Percentiles rank a stretch among this genome's conserved stretches.
Conservation (phyloP, 148 eudicot genomes). For the Selenicereus undatus region DNA sequence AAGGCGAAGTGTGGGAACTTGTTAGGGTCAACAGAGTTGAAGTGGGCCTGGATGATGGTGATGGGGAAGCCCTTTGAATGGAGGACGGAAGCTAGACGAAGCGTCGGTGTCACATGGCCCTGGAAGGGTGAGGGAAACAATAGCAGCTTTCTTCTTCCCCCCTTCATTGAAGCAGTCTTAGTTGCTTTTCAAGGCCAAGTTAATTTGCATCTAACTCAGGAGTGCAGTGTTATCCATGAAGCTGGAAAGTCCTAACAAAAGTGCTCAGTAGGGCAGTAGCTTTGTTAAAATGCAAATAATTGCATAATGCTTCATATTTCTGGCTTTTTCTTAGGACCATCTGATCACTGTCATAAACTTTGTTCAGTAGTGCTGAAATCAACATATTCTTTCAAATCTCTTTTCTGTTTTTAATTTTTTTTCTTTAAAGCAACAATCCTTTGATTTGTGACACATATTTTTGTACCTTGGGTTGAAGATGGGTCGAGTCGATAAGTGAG, state of each 20-base stretch:
- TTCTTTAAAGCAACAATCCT: no score
- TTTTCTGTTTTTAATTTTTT: no score
- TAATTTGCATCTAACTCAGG: not conserved
- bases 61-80: constrained; percentile 41
- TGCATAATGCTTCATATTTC: no score
- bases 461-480: no score
- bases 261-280: not conserved
- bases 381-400: no score
- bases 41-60: constrained; percentile 33
- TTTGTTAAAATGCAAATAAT: no score
- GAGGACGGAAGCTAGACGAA: constrained; percentile 38
- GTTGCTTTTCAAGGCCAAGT: not conserved
- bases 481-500: no score
- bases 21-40: constrained; percentile 34
- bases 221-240: not conserved
- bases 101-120: constrained; percentile 50
- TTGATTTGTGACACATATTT: no score
- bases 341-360: no score
- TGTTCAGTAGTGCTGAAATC: no score
- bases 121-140: constrained; percentile 42
- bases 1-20: constrained; percentile 27
- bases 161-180: not conserved
- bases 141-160: constrained; percentile 10
- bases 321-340: no score
- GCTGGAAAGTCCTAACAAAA: not conserved